A percentile compares a stretch with the other conserved stretches of the same genome.
phyloP scores from a whole-genome alignment of 2,329 filamentous ascomycete species.

The Pyricularia pennisetigena region DNA sequence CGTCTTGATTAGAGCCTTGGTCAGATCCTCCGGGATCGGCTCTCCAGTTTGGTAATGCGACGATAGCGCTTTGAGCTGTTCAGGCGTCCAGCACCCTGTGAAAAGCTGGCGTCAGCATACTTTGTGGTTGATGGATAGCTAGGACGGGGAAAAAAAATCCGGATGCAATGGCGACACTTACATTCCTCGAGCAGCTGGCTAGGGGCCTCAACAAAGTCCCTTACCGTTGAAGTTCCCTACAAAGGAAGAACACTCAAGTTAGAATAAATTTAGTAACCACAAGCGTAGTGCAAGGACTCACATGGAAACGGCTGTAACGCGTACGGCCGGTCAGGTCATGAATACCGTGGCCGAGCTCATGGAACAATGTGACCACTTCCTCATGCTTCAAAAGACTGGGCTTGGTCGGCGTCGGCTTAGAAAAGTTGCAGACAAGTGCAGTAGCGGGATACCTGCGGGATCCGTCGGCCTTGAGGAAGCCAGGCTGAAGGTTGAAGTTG shows the following conservation, averaged over 20 bases:
- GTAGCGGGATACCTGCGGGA: conserved; percentile 67
- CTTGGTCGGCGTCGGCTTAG: conserved; percentile 66
- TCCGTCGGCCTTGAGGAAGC: conserved; percentile 56
- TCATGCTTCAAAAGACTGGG: conserved; percentile 74
- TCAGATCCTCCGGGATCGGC: conserved; percentile 64
- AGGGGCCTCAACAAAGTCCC: conserved; percentile 63
- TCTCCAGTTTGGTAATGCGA: conserved; percentile 63
- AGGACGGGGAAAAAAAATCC: not conserved
- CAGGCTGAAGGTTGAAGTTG: conserved; percentile 74
- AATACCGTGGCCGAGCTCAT: conserved; percentile 64
- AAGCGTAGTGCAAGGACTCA: not conserved
- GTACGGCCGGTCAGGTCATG: conserved; percentile 57
- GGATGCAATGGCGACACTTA: not conserved
- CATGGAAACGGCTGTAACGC: conserved; percentile 53
- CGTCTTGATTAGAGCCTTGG: conserved; percentile 63
- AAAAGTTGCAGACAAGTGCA: conserved; percentile 77
- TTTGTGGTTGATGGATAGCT: not conserved
- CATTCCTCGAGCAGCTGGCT: conserved; percentile 67
- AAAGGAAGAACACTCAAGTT: not conserved
- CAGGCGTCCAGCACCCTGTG: conserved; percentile 55
- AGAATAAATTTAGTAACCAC: not conserved
- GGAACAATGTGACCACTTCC: conserved; percentile 75
- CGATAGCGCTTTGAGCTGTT: conserved; percentile 55
- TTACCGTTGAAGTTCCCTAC: conserved; percentile 49
- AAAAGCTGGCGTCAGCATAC: not conserved